phyloP scores from a whole-genome alignment of 2,329 filamentous ascomycete species.

The Beauveria scarabaeidicola region DNA sequence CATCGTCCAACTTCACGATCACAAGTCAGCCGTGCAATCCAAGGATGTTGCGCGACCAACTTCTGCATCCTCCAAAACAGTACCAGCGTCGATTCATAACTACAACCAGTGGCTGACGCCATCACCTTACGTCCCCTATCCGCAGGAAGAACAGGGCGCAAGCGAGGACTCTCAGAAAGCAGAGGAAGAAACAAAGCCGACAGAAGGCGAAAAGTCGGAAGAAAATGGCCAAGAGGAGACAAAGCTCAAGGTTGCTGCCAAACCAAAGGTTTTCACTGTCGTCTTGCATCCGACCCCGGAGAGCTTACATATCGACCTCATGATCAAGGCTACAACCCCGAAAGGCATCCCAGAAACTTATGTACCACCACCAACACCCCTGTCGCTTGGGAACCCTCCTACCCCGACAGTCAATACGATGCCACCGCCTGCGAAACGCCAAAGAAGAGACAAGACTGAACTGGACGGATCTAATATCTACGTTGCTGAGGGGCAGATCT shows the following conservation, averaged over 20 bases:
- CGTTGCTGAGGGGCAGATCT: slow-evolving; percentile 66
- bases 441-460: slow-evolving; percentile 65
- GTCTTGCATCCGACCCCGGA: slow-evolving; percentile 80
- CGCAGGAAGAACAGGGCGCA: slow-evolving; percentile 42
- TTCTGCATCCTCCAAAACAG: slow-evolving; percentile 51
- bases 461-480: slow-evolving; percentile 66
- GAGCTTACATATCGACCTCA: slow-evolving; percentile 66
- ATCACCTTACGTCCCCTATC: slow-evolving; percentile 74
- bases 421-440: slow-evolving; percentile 54
- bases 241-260: slow-evolving; percentile 37
- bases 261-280: slow-evolving; percentile 63
- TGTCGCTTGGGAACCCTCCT: slow-evolving; percentile 45
- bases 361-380: slow-evolving; percentile 57
- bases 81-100: slow-evolving; percentile 82
- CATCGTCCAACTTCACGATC: slow-evolving; percentile 89
- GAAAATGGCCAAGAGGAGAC: slow-evolving; percentile 30
- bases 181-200: slow-evolving; percentile 18
- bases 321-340: slow-evolving; percentile 67
- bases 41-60: slow-evolving; percentile 47
- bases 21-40: slow-evolving; percentile 57
- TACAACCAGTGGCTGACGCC: slow-evolving; percentile 85
- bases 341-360: slow-evolving; percentile 30
- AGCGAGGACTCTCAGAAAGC: slow-evolving; percentile 31
- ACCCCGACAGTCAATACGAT: slow-evolving; percentile 53
- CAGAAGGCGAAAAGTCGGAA: slow-evolving; percentile 15